Percentiles rank a stretch among this genome's conserved stretches.
Conservation (phyloP, 805 yeast genomes). For the Vanderwaltozyma yarrowii region DNA sequence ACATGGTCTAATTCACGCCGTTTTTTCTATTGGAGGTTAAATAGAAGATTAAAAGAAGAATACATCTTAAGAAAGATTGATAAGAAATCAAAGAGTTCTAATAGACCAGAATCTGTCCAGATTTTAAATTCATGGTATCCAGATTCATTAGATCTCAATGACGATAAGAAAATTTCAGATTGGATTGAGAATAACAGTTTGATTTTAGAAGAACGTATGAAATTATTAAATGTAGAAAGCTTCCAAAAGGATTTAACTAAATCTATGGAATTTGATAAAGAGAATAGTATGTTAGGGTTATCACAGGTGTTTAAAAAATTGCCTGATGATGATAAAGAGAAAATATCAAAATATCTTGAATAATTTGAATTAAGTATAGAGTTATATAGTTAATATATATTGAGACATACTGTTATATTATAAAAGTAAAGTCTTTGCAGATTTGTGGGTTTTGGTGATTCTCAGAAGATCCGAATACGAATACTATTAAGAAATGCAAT, state of each 20-base stretch:
- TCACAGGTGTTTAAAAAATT: conserved; percentile 43
- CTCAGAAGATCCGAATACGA: too few species aligned
- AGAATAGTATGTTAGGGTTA: conserved; percentile 42
- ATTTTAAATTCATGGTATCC: conserved; percentile 84
- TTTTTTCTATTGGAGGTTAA: conserved; percentile 96
- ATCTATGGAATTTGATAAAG: conserved; percentile 44
- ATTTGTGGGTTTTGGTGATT: too few species aligned
- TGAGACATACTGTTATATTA: not conserved
- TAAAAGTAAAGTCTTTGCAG: too few species aligned
- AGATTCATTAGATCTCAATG: conserved; percentile 49
- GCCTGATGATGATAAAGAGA: conserved; percentile 44
- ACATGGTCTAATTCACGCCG: conserved; percentile 86
- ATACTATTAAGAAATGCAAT: too few species aligned
- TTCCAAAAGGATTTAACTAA: conserved; percentile 54
- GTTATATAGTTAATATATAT: not conserved
- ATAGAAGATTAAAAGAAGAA: conserved; percentile 91
- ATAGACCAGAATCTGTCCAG: conserved; percentile 71
- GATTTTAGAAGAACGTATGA: conserved; percentile 47
- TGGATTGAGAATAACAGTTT: conserved; percentile 78
- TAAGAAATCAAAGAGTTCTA: conserved; percentile 45
- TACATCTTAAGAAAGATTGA: conserved; percentile 67
- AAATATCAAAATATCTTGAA: conserved; percentile 11
- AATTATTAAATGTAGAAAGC: conserved; percentile 53
- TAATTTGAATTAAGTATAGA: not conserved
- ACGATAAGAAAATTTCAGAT: conserved; percentile 68